phyloP scores from a whole-genome alignment of 2,329 filamentous ascomycete species.

The Epichloe festucae region DNA sequence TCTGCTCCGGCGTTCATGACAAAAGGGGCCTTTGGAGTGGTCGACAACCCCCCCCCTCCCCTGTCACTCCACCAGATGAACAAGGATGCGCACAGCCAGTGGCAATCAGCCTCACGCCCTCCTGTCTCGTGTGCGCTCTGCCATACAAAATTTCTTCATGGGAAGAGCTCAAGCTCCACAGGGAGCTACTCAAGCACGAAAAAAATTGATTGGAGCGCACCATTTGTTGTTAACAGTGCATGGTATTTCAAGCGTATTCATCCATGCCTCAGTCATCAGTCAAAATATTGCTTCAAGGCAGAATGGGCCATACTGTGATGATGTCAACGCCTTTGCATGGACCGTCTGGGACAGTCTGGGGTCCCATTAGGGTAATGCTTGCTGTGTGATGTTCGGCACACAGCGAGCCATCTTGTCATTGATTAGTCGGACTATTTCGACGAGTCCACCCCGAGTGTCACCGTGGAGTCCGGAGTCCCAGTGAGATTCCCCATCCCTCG shows the following conservation, averaged over 20 bases:
- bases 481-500: neutral
- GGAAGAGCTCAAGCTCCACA: neutral
- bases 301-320: neutral
- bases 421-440: neutral
- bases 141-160: neutral
- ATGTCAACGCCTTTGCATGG: neutral
- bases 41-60: neutral
- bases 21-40: neutral
- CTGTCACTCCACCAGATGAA: neutral
- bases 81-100: constrained; percentile 3
- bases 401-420: neutral
- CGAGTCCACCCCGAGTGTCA: neutral
- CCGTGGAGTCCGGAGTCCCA: neutral
- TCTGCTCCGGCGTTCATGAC: neutral
- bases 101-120: constrained; percentile 3
- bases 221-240: neutral
- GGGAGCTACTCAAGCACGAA: neutral
- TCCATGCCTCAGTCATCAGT: neutral
- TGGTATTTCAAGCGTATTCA: neutral
- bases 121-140: neutral
- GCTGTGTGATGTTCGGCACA: neutral
- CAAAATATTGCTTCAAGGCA: neutral
- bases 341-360: neutral
- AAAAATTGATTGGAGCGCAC: neutral
- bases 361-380: neutral